Base-by-base conservation (phyloP, 2,329 filamentous ascomycete genomes). In the Domatiomyces globalis region DNA sequence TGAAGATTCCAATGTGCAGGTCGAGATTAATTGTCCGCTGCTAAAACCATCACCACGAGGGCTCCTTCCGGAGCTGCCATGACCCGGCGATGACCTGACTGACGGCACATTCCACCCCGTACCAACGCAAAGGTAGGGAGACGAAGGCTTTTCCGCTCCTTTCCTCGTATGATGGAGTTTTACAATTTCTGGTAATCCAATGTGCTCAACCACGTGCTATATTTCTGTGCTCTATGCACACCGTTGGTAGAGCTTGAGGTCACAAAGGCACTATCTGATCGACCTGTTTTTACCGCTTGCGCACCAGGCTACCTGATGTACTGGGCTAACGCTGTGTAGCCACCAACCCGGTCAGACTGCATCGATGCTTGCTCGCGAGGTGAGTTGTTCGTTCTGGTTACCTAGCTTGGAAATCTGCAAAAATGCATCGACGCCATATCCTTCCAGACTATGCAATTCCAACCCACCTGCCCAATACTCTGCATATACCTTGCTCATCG, bases 401-500 rank as follows among this genome's bases (percentile, higher is more conserved):
- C 92, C 92, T 52, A 98, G 74, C 66, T 94, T 94, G 4, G 87
- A 94, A 54, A 98, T 95, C 65, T 96, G 89, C 56, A 98, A 70
- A 63, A 98, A 98, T 0, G 86, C 89, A 70, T 98, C 92, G 5
- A 94, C 87, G 12, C 92, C 92, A 65, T 95, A 96, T 0, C 92
- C 94, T 64, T 95, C 90, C 6, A 98, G 71, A 63, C 85, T 95
- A 65, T 96, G 90, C 53, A 96, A 68, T 62, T 95, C 85, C 7
- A 98, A 71, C 61, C 80, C 92, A 20, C 92, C 92, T 2, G 92
- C 92, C 92, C 92, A 98, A 67, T 96, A 96, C 68, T 96, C 90
- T 25, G 90, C 88, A 67, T 96, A 98, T 2, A 96, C 86, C 55
- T 87, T 80, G 62, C 89, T 95, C 70, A 98, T 82, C 0, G 92